phyloP scores from a whole-genome alignment of 1,139 yeast genomes.

The Scheffersomyces lignicola region DNA sequence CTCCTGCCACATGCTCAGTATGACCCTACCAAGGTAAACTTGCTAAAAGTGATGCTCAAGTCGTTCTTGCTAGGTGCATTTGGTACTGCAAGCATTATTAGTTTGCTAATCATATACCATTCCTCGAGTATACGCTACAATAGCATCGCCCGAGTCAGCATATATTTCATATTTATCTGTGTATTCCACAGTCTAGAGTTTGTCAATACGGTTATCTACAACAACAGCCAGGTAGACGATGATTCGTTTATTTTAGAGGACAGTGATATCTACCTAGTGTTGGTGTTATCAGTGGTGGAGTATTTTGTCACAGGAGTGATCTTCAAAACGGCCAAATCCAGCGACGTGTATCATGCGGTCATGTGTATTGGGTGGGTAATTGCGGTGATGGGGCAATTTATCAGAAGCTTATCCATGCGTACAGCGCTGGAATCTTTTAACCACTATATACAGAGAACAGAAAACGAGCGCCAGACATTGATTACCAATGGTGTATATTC shows the following conservation, averaged over 20 bases:
- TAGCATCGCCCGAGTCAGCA: conserved; percentile 9
- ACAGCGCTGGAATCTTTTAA: conserved; percentile 89
- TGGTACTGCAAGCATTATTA: conserved; percentile 17
- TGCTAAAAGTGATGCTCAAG: conserved; percentile 33
- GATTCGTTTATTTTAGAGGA: conserved; percentile 81
- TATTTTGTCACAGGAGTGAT: too few relatives aligned
- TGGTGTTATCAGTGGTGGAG: conserved; percentile 34
- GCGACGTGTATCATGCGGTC: conserved; percentile 4
- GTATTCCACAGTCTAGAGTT: conserved; percentile 82
- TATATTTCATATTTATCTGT: conserved; percentile 55
- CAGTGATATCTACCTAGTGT: conserved; percentile 68
- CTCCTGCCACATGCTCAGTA: conserved; percentile 17
- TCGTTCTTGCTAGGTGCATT: conserved; percentile 32
- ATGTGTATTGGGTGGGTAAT: conserved; percentile 45
- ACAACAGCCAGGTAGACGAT: conserved; percentile 61
- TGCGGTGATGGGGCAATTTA: conserved; percentile 59
- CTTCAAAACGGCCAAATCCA: conserved; percentile 8
- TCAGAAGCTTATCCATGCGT: conserved; percentile 77
- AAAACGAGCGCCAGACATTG: conserved; percentile 55
- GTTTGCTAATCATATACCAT: conserved; percentile 1
- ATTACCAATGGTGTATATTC: conserved; percentile 75
- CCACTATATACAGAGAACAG: conserved; percentile 66
- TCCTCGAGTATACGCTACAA: conserved; percentile 4
- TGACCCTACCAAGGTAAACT: conserved; percentile 28
- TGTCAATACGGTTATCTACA: conserved; percentile 71